Evolutionary conservation across 257 asterid genomes (phyloP).

Genomic region (Anisodus tanguticus): DNA sequence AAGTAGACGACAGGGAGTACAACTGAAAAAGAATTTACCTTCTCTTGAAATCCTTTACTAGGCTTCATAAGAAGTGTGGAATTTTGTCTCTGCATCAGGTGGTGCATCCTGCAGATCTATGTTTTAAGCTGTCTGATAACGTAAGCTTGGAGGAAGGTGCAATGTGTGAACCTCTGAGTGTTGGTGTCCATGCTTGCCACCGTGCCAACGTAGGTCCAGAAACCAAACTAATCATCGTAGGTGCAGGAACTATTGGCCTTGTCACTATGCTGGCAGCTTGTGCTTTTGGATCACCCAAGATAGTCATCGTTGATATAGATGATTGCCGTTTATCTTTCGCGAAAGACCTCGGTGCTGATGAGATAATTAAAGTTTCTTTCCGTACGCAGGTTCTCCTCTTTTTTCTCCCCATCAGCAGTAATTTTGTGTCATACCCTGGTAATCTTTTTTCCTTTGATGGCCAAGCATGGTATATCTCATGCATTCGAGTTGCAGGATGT

Average conservation of each 20-base stretch:
- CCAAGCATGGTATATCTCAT: background rate
- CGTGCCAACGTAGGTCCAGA: constrained; percentile 83
- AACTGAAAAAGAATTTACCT: background rate
- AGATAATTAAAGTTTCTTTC: constrained; percentile 67
- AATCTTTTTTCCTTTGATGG: background rate
- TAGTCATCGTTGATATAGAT: constrained; percentile 75
- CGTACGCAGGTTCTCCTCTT: constrained; percentile 46
- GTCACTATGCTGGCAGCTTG: constrained; percentile 80
- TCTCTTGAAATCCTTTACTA: constrained; percentile 19
- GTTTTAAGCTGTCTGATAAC: constrained; percentile 76
- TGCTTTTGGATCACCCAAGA: constrained; percentile 80
- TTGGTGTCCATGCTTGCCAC: constrained; percentile 84
- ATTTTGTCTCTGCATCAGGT: constrained; percentile 23
- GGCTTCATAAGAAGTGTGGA: constrained; percentile 19
- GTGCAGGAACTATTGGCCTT: constrained; percentile 90
- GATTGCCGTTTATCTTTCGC: constrained; percentile 73
- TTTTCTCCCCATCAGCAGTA: background rate
- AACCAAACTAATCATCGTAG: constrained; percentile 78
- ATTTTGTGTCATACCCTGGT: too few relatives aligned
- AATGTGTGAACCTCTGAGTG: constrained; percentile 90
- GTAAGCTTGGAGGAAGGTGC: constrained; percentile 95
- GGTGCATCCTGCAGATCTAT: constrained; percentile 81
- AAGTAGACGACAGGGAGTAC: background rate
- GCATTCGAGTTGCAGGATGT: constrained; percentile 51
- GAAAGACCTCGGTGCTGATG: constrained; percentile 77